Base-by-base conservation (phyloP, 1,284 basidiomycete genomes). In the Butyriboletus appendiculatus region DNA sequence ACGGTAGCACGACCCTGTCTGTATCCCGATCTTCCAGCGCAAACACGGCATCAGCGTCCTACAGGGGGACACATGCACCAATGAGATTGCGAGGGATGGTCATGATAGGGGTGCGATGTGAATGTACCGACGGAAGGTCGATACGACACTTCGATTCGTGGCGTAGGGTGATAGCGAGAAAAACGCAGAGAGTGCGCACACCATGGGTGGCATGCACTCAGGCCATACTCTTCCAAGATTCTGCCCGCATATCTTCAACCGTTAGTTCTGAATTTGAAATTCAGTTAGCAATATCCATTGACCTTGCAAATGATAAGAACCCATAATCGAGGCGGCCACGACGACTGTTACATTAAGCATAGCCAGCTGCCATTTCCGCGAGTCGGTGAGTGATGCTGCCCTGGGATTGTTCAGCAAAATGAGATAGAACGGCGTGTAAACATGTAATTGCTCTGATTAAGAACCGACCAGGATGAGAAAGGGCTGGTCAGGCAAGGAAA, bases 81-180 rank as follows among this genome's bases (percentile, higher is more conserved):
- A 70, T 71, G 8, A 69, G 58, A 57, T 77, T 76, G 55, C 76
- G 78, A 1, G 76, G 62, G 63, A 42, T 77, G 75, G 2, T 70
- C 69, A 55, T 75, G 56, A 58, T 76, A 78, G 10, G 75, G 76
- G 42, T 73, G 61, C 15, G 75, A 75, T 11, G 71, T 71, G 62
- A 80, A 73, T 18, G 71, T 74, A 61, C 79, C 77, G 61, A 79
- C 75, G 54, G 60, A 69, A 41, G 62, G 62, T 71, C 69, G 66
- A 56, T 56, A 39, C 9, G 18, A 44, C 34, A 14, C 37, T n/a
- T 34, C 33, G n/a, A 34, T 41, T 33, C 16, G 35, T 38, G 34
- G 22, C 11, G 32, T 26, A 12, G 12, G 32, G 4, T 32, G 24
- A 32, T 41, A 10, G 30, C 14, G 30, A 24, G 45, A 22, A 18